Conservation (phyloP, 1,284 basidiomycete species). For the Abortiporus biennis region DNA sequence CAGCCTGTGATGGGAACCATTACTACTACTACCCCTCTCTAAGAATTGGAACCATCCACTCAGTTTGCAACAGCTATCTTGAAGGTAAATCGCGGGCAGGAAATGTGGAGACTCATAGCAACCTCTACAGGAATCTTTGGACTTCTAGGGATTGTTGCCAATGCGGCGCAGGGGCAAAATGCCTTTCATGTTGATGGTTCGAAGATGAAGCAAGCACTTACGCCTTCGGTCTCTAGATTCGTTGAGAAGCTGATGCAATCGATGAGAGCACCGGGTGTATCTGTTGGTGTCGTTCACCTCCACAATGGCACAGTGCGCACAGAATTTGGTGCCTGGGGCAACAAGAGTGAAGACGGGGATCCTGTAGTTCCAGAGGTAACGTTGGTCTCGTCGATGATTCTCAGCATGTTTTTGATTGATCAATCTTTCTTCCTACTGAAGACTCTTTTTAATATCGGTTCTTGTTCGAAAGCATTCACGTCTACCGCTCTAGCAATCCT, state of each 20-base stretch:
- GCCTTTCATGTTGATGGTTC: too few relatives aligned
- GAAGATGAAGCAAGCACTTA: too few relatives aligned
- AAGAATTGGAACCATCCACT: too few relatives aligned
- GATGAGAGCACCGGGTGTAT: background rate
- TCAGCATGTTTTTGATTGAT: background rate
- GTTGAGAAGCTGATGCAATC: background rate
- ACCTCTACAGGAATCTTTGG: too few relatives aligned
- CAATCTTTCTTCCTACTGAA: conserved; percentile 9
- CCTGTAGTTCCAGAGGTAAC: conserved; percentile 3
- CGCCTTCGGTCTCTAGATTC: background rate
- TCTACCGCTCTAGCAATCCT: conserved; percentile 29
- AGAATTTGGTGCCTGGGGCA: conserved; percentile 4
- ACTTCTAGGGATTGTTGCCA: too few relatives aligned
- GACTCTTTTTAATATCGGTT: conserved; percentile 30
- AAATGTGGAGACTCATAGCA: too few relatives aligned
- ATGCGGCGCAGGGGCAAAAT: too few relatives aligned
- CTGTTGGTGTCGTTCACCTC: conserved; percentile 1
- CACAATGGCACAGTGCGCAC: background rate
- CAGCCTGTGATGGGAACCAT: too few relatives aligned
- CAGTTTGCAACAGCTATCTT: too few relatives aligned
- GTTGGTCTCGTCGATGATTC: background rate
- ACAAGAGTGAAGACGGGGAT: conserved; percentile 4
- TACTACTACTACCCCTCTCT: too few relatives aligned
- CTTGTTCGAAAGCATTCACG: conserved; percentile 32
- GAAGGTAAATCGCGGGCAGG: too few relatives aligned